These are phyloP conservation scores for Nigrospora sphaerica DNA, from an alignment of 2,329 filamentous ascomycete genomes.

Conservation along the genomic window DNA sequence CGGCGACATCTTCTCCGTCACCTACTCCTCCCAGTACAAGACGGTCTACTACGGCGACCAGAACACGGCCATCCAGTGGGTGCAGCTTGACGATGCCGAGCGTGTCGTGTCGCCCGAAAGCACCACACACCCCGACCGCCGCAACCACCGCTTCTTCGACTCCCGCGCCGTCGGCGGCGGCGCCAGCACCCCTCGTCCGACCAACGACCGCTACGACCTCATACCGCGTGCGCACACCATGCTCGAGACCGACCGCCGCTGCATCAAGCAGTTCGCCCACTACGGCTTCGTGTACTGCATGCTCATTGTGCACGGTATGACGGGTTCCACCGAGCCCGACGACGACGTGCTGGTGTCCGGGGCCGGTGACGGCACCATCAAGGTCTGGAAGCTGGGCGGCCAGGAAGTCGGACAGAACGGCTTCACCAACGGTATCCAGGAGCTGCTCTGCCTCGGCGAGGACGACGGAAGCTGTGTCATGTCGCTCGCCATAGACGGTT, in stretches of 20 bases:
- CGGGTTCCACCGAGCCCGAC: conserved; percentile 59
- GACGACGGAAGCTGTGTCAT: conserved; percentile 61
- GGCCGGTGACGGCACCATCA: conserved; percentile 88
- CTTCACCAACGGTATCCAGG: conserved; percentile 54
- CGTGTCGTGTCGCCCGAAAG: conserved; percentile 54
- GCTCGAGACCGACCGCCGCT: conserved; percentile 73
- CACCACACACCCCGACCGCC: conserved; percentile 63
- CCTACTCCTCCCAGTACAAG: conserved; percentile 71
- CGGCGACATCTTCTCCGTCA: conserved; percentile 93
- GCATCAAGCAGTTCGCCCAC: conserved; percentile 84
- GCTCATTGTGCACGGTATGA: conserved; percentile 69
- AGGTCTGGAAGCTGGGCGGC: conserved; percentile 70
- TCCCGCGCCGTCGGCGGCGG: conserved; percentile 82
- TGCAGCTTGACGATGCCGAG: conserved; percentile 60
- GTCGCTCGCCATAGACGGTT: conserved; percentile 79
- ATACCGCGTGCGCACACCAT: conserved; percentile 49
- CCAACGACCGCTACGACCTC: conserved; percentile 47
- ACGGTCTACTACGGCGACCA: conserved; percentile 89
- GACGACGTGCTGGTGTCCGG: conserved; percentile 84
- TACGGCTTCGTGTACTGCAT: conserved; percentile 96
- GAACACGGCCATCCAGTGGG: conserved; percentile 94
- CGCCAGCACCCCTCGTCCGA: conserved; percentile 65
- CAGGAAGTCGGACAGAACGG: conserved; percentile 40
- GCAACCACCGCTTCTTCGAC: conserved; percentile 88
- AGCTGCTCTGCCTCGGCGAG: conserved; percentile 58